Conservation (phyloP, 495 filamentous ascomycete species). For the Aspergillus taichungensis region DNA sequence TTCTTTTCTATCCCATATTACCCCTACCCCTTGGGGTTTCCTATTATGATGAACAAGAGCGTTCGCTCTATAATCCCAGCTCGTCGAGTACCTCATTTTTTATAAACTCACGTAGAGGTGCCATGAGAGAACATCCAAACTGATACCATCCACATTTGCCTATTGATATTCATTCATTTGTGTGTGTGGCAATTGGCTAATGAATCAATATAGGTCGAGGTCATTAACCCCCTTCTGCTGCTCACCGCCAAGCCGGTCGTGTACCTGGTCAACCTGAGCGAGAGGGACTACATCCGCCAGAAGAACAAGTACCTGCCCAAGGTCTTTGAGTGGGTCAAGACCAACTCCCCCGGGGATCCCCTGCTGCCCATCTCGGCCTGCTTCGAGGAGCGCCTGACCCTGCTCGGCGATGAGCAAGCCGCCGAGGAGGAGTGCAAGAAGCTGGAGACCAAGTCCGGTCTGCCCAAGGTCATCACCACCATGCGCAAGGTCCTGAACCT, state of each 20-base stretch:
- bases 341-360: constrained; percentile 75
- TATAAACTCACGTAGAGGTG: constrained; percentile 55
- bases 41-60: constrained; percentile 96
- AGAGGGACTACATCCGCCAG: constrained; percentile 95
- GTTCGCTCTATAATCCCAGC: constrained; percentile 93
- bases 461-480: constrained; percentile 87
- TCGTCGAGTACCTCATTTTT: constrained; percentile 77
- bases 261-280: constrained; percentile 92
- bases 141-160: constrained; percentile 30
- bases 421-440: constrained; percentile 84
- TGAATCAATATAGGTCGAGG: constrained; percentile 62
- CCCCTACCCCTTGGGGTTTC: constrained; percentile 1
- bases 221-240: constrained; percentile 93
- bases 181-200: constrained; percentile 19
- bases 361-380: constrained; percentile 87
- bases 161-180: constrained; percentile 13
- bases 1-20: constrained; percentile 3
- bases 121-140: constrained; percentile 72
- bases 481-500: constrained; percentile 92
- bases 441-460: constrained; percentile 73
- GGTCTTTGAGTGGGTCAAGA: constrained; percentile 89
- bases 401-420: constrained; percentile 66
- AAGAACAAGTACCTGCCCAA: constrained; percentile 98
- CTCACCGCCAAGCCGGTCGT: constrained; percentile 96
- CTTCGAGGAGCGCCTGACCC: constrained; percentile 86